A percentile compares a stretch with the other conserved stretches of the same genome.
These are phyloP conservation scores for Populus hybrid DNA, from an alignment of 441 rosid species.

Conservation along the genomic window DNA sequence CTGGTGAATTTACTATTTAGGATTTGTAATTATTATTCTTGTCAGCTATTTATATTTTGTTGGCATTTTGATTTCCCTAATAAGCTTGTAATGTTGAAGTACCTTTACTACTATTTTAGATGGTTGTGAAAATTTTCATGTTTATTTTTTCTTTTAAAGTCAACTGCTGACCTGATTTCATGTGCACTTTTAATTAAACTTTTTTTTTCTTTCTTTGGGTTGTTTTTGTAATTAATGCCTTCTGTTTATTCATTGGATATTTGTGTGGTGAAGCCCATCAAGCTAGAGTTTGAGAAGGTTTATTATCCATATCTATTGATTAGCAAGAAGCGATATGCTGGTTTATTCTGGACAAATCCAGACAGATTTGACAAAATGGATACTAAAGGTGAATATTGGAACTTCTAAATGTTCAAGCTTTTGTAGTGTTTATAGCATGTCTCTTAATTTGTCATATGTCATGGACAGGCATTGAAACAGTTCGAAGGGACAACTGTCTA, in stretches of 20 bases:
- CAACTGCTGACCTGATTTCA: not conserved
- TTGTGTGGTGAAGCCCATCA: constrained; percentile 74
- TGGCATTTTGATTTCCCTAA: not conserved
- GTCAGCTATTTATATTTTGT: not conserved
- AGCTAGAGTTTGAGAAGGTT: constrained; percentile 97
- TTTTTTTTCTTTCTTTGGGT: not conserved
- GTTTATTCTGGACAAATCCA: constrained; percentile 90
- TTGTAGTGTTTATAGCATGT: not conserved
- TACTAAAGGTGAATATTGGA: constrained; percentile 68
- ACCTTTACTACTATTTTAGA: not conserved
- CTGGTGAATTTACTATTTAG: not conserved
- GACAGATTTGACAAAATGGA: constrained; percentile 92
- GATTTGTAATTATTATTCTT: not conserved
- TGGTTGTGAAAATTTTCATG: not conserved
- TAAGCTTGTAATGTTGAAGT: not conserved
- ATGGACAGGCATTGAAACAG: constrained; percentile 92
- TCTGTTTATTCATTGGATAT: constrained; percentile 18
- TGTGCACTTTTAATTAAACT: not conserved
- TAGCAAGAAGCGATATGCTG: constrained; percentile 99
- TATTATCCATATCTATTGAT: constrained; percentile 92
- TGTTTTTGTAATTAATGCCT: constrained; percentile 1
- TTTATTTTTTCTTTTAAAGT: not conserved
- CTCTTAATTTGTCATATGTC: constrained; percentile 18
- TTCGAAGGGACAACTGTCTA: constrained; percentile 96
- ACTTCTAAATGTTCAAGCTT: constrained; percentile 19